phyloP scores from a whole-genome alignment of 441 rosid species.

The Oxalis stricta region DNA sequence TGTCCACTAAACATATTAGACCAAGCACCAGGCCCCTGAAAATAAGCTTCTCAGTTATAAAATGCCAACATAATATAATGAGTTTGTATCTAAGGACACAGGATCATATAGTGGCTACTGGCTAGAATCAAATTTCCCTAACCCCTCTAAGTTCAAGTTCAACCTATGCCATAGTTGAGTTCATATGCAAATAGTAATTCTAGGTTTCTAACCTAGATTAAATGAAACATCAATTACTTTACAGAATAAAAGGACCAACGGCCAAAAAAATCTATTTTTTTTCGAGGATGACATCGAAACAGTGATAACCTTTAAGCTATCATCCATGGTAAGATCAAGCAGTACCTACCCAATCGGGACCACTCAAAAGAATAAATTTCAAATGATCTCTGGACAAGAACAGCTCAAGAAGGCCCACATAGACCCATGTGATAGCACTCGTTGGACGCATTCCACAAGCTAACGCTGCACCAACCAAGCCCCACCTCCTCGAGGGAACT shows the following conservation, averaged over 20 bases:
- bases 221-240: no score
- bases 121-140: not conserved
- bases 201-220: no score
- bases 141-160: not conserved
- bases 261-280: no score
- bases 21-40: conserved; percentile 60
- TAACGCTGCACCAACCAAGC: conserved; percentile 55
- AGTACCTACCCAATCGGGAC: conserved; percentile 63
- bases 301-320: not conserved
- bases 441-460: conserved; percentile 91
- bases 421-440: conserved; percentile 76
- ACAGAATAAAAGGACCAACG: no score
- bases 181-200: no score
- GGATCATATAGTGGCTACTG: not conserved
- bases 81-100: not conserved
- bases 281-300: no score
- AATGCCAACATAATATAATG: no score
- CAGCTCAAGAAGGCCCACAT: conserved; percentile 72
- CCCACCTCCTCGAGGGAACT: conserved; percentile 53
- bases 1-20: conserved; percentile 47
- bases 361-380: conserved; percentile 47
- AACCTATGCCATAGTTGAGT: no score
- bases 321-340: not conserved
- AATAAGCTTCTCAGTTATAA: not conserved
- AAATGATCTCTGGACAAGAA: conserved; percentile 26